Conservation (phyloP, 83 land plant species). For the Isoetes engelmannii region DNA sequence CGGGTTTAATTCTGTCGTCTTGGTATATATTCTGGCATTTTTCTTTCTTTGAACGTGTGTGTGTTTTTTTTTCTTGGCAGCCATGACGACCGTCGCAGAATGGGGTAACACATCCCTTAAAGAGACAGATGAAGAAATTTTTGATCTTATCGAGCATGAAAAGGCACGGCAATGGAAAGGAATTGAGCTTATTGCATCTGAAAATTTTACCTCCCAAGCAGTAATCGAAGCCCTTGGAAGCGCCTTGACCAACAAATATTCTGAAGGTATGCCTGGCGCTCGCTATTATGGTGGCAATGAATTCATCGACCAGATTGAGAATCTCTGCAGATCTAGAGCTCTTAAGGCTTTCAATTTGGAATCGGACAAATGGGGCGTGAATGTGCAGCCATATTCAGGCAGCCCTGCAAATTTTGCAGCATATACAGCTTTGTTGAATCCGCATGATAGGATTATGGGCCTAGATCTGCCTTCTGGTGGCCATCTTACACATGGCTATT, state of each 20-base stretch:
- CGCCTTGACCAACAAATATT: conserved; percentile 84
- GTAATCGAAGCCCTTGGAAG: conserved; percentile 77
- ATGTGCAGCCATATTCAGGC: conserved; percentile 83
- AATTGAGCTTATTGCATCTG: conserved; percentile 88
- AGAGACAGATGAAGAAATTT: conserved; percentile 4
- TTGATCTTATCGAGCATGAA: conserved; percentile 43
- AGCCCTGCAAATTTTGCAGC: conserved; percentile 46
- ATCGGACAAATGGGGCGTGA: conserved; percentile 26
- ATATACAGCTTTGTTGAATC: conserved; percentile 9
- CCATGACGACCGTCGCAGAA: not conserved
- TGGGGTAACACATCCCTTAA: conserved; percentile 5
- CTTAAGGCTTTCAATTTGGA: conserved; percentile 12
- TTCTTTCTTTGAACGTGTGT: too few species aligned
- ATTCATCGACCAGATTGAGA: conserved; percentile 9
- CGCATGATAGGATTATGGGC: conserved; percentile 15
- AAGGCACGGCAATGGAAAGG: conserved; percentile 69
- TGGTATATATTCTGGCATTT: too few species aligned
- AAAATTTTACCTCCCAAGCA: conserved; percentile 84
- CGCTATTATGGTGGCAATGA: conserved; percentile 26
- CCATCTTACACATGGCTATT: conserved; percentile 14
- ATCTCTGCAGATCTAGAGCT: conserved; percentile 2
- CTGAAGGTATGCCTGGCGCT: conserved; percentile 81
- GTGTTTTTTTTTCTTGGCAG: too few species aligned
- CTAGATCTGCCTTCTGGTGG: conserved; percentile 15
- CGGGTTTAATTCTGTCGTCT: too few species aligned